These are phyloP conservation scores for Polytrichum commune DNA, from an alignment of 225 moss, liverwort and hornwort genomes.

Conservation along the genomic window DNA sequence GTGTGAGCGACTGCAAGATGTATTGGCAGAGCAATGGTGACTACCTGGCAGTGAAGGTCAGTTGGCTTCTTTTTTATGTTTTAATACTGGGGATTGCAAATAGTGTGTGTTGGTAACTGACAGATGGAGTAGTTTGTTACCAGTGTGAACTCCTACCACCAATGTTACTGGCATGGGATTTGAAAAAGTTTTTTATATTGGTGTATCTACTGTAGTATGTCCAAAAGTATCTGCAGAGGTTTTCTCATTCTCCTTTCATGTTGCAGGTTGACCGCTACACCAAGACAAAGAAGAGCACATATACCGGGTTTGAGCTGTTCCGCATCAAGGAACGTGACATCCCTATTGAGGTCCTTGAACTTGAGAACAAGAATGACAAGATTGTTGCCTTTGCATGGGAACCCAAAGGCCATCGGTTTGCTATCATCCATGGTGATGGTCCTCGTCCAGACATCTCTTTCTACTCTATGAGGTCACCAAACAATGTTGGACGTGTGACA, in stretches of 20 bases:
- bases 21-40: slow-evolving; percentile 99
- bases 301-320: slow-evolving; percentile 98
- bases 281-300: slow-evolving; percentile 99
- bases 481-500: slow-evolving; percentile 81
- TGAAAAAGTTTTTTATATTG: background rate
- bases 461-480: slow-evolving; percentile 90
- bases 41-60: slow-evolving; percentile 89
- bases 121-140: background rate
- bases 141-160: background rate
- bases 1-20: slow-evolving; percentile 99
- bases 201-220: background rate
- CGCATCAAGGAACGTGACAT: slow-evolving; percentile 97
- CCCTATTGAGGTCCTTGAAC: slow-evolving; percentile 94
- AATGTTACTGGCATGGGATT: background rate
- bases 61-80: background rate
- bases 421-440: slow-evolving; percentile 97
- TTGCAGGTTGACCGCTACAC: slow-evolving; percentile 78
- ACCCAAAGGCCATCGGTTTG: slow-evolving; percentile 95
- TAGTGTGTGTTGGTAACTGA: background rate
- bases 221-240: background rate
- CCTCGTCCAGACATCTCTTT: slow-evolving; percentile 94
- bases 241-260: background rate
- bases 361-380: slow-evolving; percentile 99
- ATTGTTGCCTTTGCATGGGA: slow-evolving; percentile 98
- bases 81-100: background rate